phyloP scores from a whole-genome alignment of 768 basidiomycete species.

The Candolleomyces eurysporus region DNA sequence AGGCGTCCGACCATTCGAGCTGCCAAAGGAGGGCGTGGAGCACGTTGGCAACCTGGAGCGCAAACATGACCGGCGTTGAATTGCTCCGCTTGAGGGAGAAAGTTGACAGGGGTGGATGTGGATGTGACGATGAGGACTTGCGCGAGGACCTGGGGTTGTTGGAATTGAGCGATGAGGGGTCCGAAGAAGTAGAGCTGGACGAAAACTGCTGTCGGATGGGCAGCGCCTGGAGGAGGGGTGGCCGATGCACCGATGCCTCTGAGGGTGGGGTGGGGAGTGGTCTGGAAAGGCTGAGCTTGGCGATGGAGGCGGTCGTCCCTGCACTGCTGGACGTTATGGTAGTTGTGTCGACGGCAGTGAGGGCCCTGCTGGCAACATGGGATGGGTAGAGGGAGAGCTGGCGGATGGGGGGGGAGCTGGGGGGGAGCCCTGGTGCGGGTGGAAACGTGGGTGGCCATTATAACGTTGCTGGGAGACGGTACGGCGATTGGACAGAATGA shows the following conservation, averaged over 20 bases:
- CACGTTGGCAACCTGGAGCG: constrained; percentile 18
- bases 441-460: background rate
- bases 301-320: background rate
- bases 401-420: background rate
- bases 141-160: background rate
- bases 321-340: background rate
- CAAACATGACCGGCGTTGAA: constrained; percentile 11
- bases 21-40: constrained; percentile 27
- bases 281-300: background rate
- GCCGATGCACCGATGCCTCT: background rate
- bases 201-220: background rate
- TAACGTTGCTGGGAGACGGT: background rate
- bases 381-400: constrained; percentile 6
- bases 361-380: background rate
- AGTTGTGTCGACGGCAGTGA: constrained; percentile 5
- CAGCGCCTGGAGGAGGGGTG: background rate
- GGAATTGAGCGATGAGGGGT: constrained; percentile 7
- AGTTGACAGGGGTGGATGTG: constrained; percentile 14
- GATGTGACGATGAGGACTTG: constrained; percentile 9
- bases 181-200: background rate
- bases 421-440: background rate
- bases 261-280: background rate
- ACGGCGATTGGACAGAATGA: background rate
- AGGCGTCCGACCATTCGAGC: constrained; percentile 38
- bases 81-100: constrained; percentile 14